A percentile compares a stretch with the other conserved stretches of the same genome.
These are phyloP conservation scores for Chimonanthus salicifolius DNA, from an alignment of 164 flowering plant genomes.

Conservation along the genomic window DNA sequence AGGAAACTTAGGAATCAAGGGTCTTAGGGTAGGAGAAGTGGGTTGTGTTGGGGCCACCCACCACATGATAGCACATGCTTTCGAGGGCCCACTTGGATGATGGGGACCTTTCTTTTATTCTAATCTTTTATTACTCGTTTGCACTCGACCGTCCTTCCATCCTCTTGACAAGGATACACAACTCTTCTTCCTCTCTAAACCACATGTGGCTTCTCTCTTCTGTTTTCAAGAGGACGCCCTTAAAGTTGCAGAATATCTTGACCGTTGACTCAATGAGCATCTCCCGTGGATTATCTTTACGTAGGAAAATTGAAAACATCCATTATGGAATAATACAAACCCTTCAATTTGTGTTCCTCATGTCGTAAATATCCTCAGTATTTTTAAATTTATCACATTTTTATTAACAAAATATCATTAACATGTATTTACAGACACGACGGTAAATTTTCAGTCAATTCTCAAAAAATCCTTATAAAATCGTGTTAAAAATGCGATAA, in stretches of 20 bases:
- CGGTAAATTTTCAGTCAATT: too few species aligned
- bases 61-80: slow-evolving; percentile 90
- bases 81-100: slow-evolving; percentile 42
- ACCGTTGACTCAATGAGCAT: neutral
- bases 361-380: too few species aligned
- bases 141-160: neutral
- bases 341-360: too few species aligned
- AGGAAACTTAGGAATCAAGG: slow-evolving; percentile 26
- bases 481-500: too few species aligned
- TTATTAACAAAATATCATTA: too few species aligned
- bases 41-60: slow-evolving; percentile 46
- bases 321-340: too few species aligned
- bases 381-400: too few species aligned
- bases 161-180: neutral
- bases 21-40: slow-evolving; percentile 27
- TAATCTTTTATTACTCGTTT: neutral
- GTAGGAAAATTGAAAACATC: too few species aligned
- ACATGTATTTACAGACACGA: too few species aligned
- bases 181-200: neutral
- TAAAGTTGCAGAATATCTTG: neutral
- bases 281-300: neutral
- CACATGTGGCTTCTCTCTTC: neutral
- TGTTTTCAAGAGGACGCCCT: neutral
- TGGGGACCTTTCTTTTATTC: slow-evolving; percentile 14
- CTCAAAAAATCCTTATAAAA: too few species aligned